Evolutionary conservation across 2,329 filamentous ascomycete species (phyloP), one percentile per base, ranked within the genome.

Genomic region (Epichloe glyceriae): DNA sequence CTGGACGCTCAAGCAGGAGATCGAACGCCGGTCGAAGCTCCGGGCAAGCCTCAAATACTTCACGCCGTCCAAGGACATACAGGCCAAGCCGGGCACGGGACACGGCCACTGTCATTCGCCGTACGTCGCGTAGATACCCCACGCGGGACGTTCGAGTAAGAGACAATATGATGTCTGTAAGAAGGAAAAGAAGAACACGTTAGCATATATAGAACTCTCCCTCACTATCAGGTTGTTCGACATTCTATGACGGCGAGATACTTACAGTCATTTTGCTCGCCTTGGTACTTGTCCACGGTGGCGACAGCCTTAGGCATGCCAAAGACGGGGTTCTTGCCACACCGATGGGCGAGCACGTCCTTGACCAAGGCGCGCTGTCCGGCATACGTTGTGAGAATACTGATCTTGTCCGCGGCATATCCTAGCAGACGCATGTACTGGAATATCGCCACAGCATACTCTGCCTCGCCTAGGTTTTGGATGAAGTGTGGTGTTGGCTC

Each of bases 281-380:
- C 94, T 71, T 98, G 93, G 62, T 97, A 98, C 67, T 95, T 96
- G 71, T 98, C 93, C 55, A 98, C 91, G 5, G 94, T 98, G 3
- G 88, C 90, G 30, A 98, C 88, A 49, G 86, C 84, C 67, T 84
- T 86, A 17, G 93, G 93, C 66, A 95, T 71, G 8, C 91, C 90
- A 68, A 98, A 98, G 19, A 97, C 72, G 2, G 82, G 72, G 60
- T 89, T 94, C 59, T 80, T 85, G 38, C 82, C 84, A 67, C 93
- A 98, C 52, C 93, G 79, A 63, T 94, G 87, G 14, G 71, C 73
- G 48, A 98, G 70, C 3, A 98, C 88, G 66, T 98, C 91, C 59
- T 79, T 83, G 54, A 98, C 87, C 59, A 98, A 73, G 34, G 90
- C 88, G 53, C 83, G 78, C 65, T 98, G 93, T 3, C 93, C 93